phyloP scores from a whole-genome alignment of 106 monocot genomes.

The Dioscorea zingiberensis region DNA sequence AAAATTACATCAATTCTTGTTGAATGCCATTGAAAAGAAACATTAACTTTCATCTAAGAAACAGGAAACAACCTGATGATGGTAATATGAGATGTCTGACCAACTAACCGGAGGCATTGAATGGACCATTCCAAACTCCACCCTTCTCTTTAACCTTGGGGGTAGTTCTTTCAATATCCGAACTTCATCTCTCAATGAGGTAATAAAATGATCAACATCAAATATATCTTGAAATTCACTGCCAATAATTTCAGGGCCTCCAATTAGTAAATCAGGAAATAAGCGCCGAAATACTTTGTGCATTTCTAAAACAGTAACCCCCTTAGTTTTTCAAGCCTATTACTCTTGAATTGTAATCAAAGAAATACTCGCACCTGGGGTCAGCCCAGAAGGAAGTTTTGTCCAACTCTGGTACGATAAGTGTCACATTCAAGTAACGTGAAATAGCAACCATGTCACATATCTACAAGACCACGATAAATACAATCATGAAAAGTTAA shows the following conservation, averaged over 20 bases:
- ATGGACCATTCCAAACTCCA: conserved; percentile 48
- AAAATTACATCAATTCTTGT: neutral
- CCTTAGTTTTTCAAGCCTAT: no score
- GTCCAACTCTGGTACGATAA: conserved; percentile 96
- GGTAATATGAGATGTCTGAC: conserved; percentile 90
- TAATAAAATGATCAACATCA: conserved; percentile 94
- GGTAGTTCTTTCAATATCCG: conserved; percentile 90
- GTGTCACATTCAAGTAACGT: conserved; percentile 83
- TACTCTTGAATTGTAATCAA: neutral
- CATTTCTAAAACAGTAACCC: neutral
- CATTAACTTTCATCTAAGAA: neutral
- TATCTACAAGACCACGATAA: conserved; percentile 43
- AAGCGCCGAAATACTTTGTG: neutral
- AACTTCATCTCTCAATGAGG: conserved; percentile 82
- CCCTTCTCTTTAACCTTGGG: conserved; percentile 67
- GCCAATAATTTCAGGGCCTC: neutral
- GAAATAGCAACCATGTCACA: conserved; percentile 98
- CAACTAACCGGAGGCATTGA: conserved; percentile 94
- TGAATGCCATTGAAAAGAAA: neutral
- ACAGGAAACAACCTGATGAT: conserved; percentile 44
- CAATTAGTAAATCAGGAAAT: neutral
- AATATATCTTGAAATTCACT: conserved; percentile 97
- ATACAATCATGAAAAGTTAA: neutral
- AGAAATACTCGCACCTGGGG: conserved; percentile 48
- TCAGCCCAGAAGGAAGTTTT: conserved; percentile 95